A percentile compares a stretch with the other conserved stretches of the same genome.
phyloP scores from a whole-genome alignment of 2,329 filamentous ascomycete species.

The Leptodontidium sp. region DNA sequence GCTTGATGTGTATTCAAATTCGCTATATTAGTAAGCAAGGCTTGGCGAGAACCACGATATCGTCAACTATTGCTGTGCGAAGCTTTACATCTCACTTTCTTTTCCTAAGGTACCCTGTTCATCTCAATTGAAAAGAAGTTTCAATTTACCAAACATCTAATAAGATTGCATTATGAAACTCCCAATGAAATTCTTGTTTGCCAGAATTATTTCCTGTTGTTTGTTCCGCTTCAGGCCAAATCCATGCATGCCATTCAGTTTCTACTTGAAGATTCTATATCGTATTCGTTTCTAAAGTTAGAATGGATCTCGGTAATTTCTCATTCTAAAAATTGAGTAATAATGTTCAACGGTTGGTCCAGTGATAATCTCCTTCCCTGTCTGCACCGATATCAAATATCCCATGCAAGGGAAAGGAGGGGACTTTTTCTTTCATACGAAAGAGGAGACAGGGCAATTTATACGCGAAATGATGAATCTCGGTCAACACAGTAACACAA shows the following conservation, averaged over 20 bases:
- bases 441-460: slow-evolving; percentile 11
- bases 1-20: background rate
- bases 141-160: background rate
- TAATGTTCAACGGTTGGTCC: background rate
- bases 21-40: background rate
- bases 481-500: slow-evolving; percentile 14
- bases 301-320: slow-evolving; percentile 14
- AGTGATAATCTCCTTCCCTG: slow-evolving; percentile 2
- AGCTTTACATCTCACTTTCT: too few relatives aligned
- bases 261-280: background rate
- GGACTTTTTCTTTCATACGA: background rate
- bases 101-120: background rate
- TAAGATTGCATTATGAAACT: background rate
- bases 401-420: slow-evolving; percentile 13
- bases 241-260: too few relatives aligned
- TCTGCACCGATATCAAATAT: background rate
- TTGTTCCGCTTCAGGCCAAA: too few relatives aligned
- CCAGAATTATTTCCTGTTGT: too few relatives aligned
- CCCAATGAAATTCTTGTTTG: too few relatives aligned
- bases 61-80: too few relatives aligned
- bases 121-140: background rate
- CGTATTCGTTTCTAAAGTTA: slow-evolving; percentile 3
- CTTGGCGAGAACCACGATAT: background rate
- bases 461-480: slow-evolving; percentile 25
- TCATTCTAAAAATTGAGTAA: slow-evolving; percentile 2